These are phyloP conservation scores for Eustoma russellianum DNA, from an alignment of 257 asterid species.

Conservation along the genomic window DNA sequence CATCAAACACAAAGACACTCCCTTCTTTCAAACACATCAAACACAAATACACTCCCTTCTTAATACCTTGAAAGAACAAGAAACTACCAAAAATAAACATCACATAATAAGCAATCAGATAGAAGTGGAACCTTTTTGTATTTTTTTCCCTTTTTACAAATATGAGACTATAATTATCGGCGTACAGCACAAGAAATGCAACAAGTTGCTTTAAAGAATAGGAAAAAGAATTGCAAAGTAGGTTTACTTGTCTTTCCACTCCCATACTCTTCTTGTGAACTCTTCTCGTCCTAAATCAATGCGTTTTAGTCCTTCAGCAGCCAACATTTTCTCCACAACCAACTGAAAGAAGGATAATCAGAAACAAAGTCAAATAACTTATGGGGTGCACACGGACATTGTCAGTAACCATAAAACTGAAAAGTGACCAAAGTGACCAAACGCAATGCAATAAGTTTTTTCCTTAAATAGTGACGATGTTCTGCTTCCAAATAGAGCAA, in stretches of 20 bases:
- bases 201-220: not conserved
- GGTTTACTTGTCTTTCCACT: slow-evolving; percentile 93
- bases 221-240: slow-evolving; percentile 16
- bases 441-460: not conserved
- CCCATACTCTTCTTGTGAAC: slow-evolving; percentile 89
- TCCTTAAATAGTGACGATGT: not conserved
- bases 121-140: too few species aligned
- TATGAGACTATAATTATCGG: too few species aligned
- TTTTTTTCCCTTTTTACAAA: too few species aligned
- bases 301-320: slow-evolving; percentile 80
- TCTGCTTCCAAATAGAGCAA: not conserved
- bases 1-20: too few species aligned
- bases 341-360: slow-evolving; percentile 42
- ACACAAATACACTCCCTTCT: too few species aligned
- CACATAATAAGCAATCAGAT: too few species aligned
- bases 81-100: too few species aligned
- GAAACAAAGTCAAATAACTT: slow-evolving; percentile 4
- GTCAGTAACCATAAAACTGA: not conserved
- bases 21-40: too few species aligned
- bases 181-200: too few species aligned
- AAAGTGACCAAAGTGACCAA: not conserved
- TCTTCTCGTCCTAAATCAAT: slow-evolving; percentile 88
- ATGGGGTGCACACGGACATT: slow-evolving; percentile 1
- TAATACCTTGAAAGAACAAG: too few species aligned
- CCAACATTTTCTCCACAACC: slow-evolving; percentile 98